Evolutionary conservation across 345 rosid genomes (phyloP).

Genomic region (Hevea brasiliensis): DNA sequence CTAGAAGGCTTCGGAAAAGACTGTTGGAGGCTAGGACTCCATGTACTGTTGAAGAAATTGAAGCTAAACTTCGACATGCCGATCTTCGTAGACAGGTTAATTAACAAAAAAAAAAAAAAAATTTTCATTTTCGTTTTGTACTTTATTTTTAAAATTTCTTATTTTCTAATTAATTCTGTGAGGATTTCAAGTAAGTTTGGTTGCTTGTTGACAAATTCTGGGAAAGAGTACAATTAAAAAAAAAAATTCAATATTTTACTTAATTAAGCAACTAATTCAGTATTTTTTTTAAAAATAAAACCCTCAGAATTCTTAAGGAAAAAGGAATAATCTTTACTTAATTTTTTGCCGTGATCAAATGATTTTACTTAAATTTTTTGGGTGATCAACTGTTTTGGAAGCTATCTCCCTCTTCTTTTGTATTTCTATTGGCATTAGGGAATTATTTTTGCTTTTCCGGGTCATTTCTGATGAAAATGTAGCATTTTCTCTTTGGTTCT

Average conservation of each 20-base stretch:
- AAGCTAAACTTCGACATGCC: constrained; percentile 87
- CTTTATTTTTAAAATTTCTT: background rate
- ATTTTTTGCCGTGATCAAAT: background rate
- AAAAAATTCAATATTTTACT: background rate
- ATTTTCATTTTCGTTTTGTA: background rate
- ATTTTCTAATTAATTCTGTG: background rate
- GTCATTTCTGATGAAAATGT: background rate
- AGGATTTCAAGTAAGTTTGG: background rate
- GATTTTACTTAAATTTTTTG: background rate
- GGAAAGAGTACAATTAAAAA: background rate
- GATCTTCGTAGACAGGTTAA: constrained; percentile 91
- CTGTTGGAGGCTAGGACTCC: constrained; percentile 58
- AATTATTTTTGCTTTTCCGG: too few relatives aligned
- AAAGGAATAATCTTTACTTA: background rate
- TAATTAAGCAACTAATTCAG: background rate
- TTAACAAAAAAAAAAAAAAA: too few relatives aligned
- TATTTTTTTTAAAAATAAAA: too few relatives aligned
- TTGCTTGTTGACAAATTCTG: background rate
- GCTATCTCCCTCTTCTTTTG: background rate
- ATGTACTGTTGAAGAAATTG: constrained; percentile 71
- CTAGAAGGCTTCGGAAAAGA: constrained; percentile 72
- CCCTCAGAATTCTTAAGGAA: background rate
- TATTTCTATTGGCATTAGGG: background rate
- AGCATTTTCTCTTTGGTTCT: background rate
- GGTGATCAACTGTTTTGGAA: background rate